Conservation (phyloP, 2,329 filamentous ascomycete genomes). For the Clonostachys byssicola region DNA sequence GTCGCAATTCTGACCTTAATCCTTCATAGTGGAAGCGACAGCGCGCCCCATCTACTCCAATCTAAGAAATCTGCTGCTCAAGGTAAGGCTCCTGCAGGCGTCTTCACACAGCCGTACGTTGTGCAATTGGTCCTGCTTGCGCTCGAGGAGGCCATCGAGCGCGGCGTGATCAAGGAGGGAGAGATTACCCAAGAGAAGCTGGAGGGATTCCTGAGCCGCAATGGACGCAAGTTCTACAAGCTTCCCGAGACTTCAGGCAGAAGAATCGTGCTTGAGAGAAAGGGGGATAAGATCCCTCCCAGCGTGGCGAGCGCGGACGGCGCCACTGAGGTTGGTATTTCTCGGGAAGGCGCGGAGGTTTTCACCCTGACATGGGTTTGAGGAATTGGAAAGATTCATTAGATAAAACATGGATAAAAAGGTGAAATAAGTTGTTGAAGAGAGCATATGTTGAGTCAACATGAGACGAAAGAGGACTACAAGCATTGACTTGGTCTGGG, state of each 20-base stretch:
- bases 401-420: too few species aligned
- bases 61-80: conserved; percentile 44
- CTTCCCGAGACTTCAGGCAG: conserved; percentile 17
- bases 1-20: neutral
- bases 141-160: conserved; percentile 56
- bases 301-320: conserved; percentile 32
- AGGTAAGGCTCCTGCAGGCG: conserved; percentile 62
- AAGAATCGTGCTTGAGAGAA: conserved; percentile 31
- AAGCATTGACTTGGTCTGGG: too few species aligned
- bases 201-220: conserved; percentile 47
- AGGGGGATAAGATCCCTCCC: conserved; percentile 30
- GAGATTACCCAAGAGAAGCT: conserved; percentile 52
- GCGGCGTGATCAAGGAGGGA: conserved; percentile 42
- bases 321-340: conserved; percentile 36
- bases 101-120: conserved; percentile 74
- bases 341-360: conserved; percentile 31
- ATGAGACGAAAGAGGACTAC: too few species aligned
- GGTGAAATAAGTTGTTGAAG: too few species aligned
- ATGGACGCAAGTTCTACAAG: conserved; percentile 51
- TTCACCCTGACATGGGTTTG: conserved; percentile 31
- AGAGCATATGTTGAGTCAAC: too few species aligned
- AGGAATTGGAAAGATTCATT: too few species aligned
- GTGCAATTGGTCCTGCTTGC: conserved; percentile 58
- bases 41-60: conserved; percentile 58
- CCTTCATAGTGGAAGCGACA: conserved; percentile 46